A percentile compares a stretch with the other conserved stretches of the same genome.
These are phyloP conservation scores for Neurospora terricola DNA, from an alignment of 495 filamentous ascomycete genomes.

Conservation along the genomic window DNA sequence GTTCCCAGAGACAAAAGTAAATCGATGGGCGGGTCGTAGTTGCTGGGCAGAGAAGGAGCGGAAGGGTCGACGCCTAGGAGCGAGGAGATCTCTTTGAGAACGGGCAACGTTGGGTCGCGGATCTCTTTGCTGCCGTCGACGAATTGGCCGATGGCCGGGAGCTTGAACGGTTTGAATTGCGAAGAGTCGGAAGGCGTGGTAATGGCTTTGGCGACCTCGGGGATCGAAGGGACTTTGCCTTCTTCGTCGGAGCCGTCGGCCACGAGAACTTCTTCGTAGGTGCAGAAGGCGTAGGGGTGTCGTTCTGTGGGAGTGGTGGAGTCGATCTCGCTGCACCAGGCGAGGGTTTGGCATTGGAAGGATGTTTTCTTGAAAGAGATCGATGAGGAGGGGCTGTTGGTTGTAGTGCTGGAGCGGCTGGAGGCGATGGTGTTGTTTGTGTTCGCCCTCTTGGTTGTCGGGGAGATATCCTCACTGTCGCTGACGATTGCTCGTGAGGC, in stretches of 20 bases:
- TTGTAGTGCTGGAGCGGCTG: neutral
- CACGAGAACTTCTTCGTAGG: conserved; percentile 16
- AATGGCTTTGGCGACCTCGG: conserved; percentile 26
- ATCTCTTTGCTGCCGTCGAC: conserved; percentile 27
- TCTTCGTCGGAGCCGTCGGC: conserved; percentile 3
- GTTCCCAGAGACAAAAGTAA: conserved; percentile 20
- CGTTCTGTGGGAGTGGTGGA: conserved; percentile 6
- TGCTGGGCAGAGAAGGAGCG: neutral
- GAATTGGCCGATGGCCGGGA: conserved; percentile 19
- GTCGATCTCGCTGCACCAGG: conserved; percentile 25
- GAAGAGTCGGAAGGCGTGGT: conserved; percentile 18
- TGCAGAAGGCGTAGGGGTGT: conserved; percentile 24
- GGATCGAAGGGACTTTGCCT: conserved; percentile 16
- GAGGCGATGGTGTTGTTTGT: neutral
- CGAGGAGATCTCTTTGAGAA: conserved; percentile 18
- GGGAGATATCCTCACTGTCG: neutral
- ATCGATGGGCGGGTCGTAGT: conserved; percentile 16
- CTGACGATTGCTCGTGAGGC: neutral
- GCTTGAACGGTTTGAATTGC: conserved; percentile 24
- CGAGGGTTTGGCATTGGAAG: conserved; percentile 22
- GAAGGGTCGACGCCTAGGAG: conserved; percentile 9
- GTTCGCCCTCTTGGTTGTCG: neutral
- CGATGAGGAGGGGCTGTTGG: conserved; percentile 5
- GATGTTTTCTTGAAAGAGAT: conserved; percentile 17
- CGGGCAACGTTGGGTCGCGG: conserved; percentile 22